Conservation (phyloP, 495 filamentous ascomycete species). For the Gamarada debralockiae region DNA sequence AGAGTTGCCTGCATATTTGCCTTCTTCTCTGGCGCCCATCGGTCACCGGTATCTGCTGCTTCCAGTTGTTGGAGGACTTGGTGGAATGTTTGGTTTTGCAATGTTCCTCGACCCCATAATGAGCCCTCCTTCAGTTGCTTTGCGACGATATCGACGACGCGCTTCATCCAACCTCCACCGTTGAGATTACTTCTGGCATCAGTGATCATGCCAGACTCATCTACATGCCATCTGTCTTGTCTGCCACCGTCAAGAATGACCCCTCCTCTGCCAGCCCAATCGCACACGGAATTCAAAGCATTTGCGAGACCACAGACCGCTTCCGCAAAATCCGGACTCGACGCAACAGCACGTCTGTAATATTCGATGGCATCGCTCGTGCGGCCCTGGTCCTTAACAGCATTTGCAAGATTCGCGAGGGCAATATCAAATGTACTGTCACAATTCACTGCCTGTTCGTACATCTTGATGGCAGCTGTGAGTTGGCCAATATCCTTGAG, state of each 20-base stretch:
- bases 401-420: constrained; percentile 94
- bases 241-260: constrained; percentile 66
- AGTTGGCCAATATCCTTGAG: constrained; percentile 97
- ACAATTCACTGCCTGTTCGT: constrained; percentile 88
- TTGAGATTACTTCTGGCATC: constrained; percentile 61
- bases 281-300: constrained; percentile 94
- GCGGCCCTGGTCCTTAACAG: constrained; percentile 93
- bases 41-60: constrained; percentile 30
- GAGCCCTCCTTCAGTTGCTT: constrained; percentile 87
- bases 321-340: constrained; percentile 95
- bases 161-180: constrained; percentile 82
- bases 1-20: constrained; percentile 26
- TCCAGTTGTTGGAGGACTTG: constrained; percentile 47
- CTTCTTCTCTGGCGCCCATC: constrained; percentile 31
- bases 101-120: constrained; percentile 74
- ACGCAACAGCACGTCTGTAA: constrained; percentile 83
- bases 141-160: constrained; percentile 91
- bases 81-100: constrained; percentile 48
- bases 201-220: constrained; percentile 76
- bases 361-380: constrained; percentile 90
- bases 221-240: constrained; percentile 92
- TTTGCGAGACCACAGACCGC: constrained; percentile 96
- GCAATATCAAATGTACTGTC: constrained; percentile 95
- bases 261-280: constrained; percentile 89
- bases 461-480: constrained; percentile 90